phyloP scores from a whole-genome alignment of 192 early-diverging fungal species.

The Entomortierella beljakovae region DNA sequence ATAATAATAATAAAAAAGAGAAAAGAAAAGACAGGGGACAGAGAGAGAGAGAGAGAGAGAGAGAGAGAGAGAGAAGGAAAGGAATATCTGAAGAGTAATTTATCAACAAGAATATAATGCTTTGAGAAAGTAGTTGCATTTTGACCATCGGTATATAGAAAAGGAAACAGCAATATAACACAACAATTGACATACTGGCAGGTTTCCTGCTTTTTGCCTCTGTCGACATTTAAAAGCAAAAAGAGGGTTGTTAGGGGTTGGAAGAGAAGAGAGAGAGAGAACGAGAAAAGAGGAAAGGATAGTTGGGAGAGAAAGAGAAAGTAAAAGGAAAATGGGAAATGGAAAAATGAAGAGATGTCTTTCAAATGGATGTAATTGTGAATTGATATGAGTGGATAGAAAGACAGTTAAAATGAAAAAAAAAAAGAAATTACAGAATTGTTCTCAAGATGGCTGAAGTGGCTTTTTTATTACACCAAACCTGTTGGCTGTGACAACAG shows the following conservation, averaged over 20 bases:
- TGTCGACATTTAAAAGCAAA: conserved; percentile 23
- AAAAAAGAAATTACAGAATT: no score
- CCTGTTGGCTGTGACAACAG: not conserved
- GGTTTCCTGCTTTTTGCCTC: conserved; percentile 71
- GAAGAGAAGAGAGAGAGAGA: not conserved
- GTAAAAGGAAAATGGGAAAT: not conserved
- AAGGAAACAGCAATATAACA: no score
- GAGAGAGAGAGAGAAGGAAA: conserved; percentile 1
- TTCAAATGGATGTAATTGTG: no score
- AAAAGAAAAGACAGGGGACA: not conserved
- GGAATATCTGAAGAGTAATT: not conserved
- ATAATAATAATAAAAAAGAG: not conserved
- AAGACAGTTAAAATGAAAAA: no score
- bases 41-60: not conserved
- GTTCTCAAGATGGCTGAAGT: not conserved
- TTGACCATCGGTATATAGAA: no score
- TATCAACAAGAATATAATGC: not conserved
- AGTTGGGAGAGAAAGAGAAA: not conserved
- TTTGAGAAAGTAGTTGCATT: no score
- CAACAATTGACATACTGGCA: conserved; percentile 66
- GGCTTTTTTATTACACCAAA: not conserved
- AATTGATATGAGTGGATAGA: no score
- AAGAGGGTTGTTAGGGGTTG: not conserved
- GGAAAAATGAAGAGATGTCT: no score
- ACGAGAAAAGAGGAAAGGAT: not conserved